phyloP scores from a whole-genome alignment of 371 early-diverging fungal species.

The Lichtheimia ramosa region DNA sequence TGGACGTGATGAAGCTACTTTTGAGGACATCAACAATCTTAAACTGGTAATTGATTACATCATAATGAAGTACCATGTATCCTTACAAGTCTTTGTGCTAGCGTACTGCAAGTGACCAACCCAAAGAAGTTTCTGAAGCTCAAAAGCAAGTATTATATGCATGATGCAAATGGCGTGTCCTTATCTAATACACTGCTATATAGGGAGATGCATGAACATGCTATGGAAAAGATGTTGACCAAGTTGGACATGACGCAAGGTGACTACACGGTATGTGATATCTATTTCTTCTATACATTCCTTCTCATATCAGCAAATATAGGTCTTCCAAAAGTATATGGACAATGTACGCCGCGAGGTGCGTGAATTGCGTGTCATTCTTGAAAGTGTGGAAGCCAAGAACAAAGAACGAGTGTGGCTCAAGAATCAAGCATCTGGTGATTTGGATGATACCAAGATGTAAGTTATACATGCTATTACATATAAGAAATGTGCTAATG shows the following conservation, averaged over 20 bases:
- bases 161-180: not conserved
- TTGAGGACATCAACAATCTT: constrained; percentile 65
- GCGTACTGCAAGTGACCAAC: constrained; percentile 49
- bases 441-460: constrained; percentile 83
- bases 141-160: constrained; percentile 42
- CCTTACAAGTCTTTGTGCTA: constrained; percentile 6
- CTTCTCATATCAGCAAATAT: not conserved
- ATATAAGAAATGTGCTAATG: not conserved
- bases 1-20: constrained; percentile 61
- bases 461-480: constrained; percentile 15
- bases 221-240: constrained; percentile 61
- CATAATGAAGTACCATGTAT: not conserved
- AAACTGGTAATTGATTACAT: constrained; percentile 50
- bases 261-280: constrained; percentile 53
- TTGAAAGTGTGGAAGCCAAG: constrained; percentile 79
- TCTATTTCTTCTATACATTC: no score
- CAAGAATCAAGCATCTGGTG: constrained; percentile 79
- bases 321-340: constrained; percentile 57
- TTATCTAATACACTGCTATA: not conserved
- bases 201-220: constrained; percentile 68
- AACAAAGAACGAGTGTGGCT: constrained; percentile 85
- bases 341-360: constrained; percentile 71
- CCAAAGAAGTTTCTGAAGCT: constrained; percentile 53
- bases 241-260: constrained; percentile 74
- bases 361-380: constrained; percentile 73